Evolutionary conservation across 2,329 filamentous ascomycete species (phyloP).

Genomic region (Podosphaera xanthii): DNA sequence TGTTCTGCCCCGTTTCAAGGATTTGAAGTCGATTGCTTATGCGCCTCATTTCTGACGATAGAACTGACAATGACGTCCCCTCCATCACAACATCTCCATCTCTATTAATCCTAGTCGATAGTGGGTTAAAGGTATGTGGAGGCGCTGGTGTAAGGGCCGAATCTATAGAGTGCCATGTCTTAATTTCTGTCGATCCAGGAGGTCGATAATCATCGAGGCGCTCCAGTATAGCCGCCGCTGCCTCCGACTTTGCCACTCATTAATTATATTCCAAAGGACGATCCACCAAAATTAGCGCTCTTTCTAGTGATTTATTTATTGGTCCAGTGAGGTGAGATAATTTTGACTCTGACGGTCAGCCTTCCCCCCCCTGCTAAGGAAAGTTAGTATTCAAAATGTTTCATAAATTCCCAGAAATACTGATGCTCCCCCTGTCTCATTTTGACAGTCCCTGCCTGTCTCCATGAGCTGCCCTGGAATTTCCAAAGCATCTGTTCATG

Average conservation of each 20-base stretch:
- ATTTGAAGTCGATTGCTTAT: not conserved
- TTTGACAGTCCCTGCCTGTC: not conserved
- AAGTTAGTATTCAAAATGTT: not conserved
- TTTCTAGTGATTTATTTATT: not conserved
- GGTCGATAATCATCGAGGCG: not conserved
- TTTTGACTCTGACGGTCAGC: not conserved
- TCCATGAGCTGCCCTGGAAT: not conserved
- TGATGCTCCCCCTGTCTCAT: not conserved
- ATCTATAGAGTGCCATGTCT: not conserved
- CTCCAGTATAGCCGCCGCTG: not conserved
- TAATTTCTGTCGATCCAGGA: not conserved
- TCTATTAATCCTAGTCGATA: not conserved
- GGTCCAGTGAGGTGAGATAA: not conserved
- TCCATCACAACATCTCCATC: not conserved
- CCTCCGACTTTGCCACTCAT: not conserved
- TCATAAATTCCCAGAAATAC: not conserved
- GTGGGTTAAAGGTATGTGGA: not conserved
- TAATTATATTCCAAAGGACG: not conserved
- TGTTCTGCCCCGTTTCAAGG: not conserved
- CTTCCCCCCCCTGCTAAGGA: not conserved
- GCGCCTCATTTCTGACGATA: not conserved
- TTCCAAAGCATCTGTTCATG: not conserved
- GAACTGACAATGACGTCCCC: not conserved
- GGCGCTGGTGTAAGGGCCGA: no score
- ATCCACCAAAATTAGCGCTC: not conserved